These are phyloP conservation scores for Colletotrichum graminicola DNA, from an alignment of 2,329 filamentous ascomycete species.

Conservation along the genomic window DNA sequence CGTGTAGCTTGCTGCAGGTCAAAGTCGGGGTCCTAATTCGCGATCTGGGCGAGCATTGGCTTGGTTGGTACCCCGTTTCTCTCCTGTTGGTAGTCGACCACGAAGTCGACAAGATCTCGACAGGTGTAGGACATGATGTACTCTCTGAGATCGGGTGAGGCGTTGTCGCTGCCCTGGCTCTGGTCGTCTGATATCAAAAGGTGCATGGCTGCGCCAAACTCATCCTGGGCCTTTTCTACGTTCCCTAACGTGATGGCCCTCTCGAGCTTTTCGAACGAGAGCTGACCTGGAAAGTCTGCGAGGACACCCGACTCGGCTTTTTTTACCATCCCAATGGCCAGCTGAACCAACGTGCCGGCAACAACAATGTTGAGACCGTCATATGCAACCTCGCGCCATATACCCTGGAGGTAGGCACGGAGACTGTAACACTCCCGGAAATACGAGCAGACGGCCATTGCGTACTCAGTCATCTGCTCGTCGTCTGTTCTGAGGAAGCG, in stretches of 20 bases:
- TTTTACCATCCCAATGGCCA: constrained; percentile 58
- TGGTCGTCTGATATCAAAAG: not conserved
- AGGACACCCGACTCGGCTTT: constrained; percentile 55
- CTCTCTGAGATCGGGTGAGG: constrained; percentile 56
- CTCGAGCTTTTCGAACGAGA: constrained; percentile 58
- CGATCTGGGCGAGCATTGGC: constrained; percentile 54
- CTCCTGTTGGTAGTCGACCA: constrained; percentile 59
- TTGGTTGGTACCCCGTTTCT: constrained; percentile 61
- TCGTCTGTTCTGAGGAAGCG: constrained; percentile 56
- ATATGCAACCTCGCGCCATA: constrained; percentile 61
- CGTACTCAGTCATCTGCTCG: constrained; percentile 55
- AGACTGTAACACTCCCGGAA: constrained; percentile 54
- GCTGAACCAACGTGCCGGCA: constrained; percentile 57
- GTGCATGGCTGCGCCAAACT: constrained; percentile 43
- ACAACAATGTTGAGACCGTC: constrained; percentile 58
- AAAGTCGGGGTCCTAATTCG: constrained; percentile 57
- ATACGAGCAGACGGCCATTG: constrained; percentile 58
- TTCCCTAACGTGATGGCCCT: constrained; percentile 55
- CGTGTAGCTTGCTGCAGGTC: constrained; percentile 54
- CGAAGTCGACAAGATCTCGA: constrained; percentile 57
- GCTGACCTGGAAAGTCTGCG: constrained; percentile 59
- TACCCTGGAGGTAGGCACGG: constrained; percentile 53
- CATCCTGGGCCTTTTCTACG: constrained; percentile 48
- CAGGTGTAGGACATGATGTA: constrained; percentile 58
- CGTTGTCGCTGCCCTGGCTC: constrained; percentile 42